Base-by-base conservation (phyloP, 345 rosid genomes). In the Eutrema heterophyllum region DNA sequence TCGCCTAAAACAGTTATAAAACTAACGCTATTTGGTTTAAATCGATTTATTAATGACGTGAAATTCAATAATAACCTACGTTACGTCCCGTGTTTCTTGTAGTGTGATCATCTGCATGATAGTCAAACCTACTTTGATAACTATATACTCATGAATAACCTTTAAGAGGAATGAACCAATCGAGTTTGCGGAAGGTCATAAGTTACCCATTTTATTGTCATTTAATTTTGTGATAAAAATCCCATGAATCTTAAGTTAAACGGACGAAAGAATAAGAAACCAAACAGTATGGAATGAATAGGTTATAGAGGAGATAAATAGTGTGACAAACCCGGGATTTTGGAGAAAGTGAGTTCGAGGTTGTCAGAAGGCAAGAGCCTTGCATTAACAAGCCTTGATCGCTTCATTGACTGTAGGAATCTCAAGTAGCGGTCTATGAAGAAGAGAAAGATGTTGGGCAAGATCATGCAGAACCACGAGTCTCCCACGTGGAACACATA, bases 361-460 rank as follows among this genome's bases (percentile, higher is more conserved):
- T 29, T 65, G 0, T 65, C 72, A 41, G 78, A 82, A 1, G 85
- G 86, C 11, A 87, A 73, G 46, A 81, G 14, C 27, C 89, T 79
- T 49, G 89, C 82, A 1, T 81, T 81, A 12, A 82, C 35, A 12
- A 85, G 58, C 13, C 82, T 64, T 55, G 78, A 78, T 11, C 51
- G 40, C 26, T 58, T 70, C 44, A 49, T 77, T 7, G 87, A 87
- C 45, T 87, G 89, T 44, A 87, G 69, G 71, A 85, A 79, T 51
- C 91, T 80, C 15, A 87, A 51, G 62, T 65, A 83, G 6, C 90
- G 84, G 41, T 88, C 90, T 2, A 88, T 49, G 29, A 76, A 12
- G 79, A 88, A 86, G 77, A 88, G 86, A 71, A 80, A 84, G 71
- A 84, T 80, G 0, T 84, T 86, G 0, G 87, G 89, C n/a, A 87